Evolutionary conservation across 148 eudicot genomes (phyloP).

Genomic region (Spergularia marina): DNA sequence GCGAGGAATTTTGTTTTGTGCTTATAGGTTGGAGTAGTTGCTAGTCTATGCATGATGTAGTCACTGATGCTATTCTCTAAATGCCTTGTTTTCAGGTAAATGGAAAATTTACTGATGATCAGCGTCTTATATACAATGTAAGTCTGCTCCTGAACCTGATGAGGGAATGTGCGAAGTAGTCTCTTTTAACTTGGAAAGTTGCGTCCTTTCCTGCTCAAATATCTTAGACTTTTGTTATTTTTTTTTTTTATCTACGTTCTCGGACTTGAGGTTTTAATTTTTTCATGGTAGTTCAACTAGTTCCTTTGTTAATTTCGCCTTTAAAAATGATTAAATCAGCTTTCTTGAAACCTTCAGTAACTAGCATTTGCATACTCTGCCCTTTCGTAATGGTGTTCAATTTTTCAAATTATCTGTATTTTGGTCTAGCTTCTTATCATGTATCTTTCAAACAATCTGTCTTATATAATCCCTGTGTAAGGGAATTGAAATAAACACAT

Average conservation of each 20-base stretch:
- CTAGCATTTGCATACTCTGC: not conserved
- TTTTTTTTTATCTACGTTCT: not conserved
- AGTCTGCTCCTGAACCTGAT: slow-evolving; percentile 31
- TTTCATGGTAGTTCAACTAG: too few species aligned
- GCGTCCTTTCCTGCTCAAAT: not conserved
- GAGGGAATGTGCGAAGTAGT: slow-evolving; percentile 2
- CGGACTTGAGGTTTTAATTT: not conserved
- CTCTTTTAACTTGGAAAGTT: not conserved
- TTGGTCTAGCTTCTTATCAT: too few species aligned
- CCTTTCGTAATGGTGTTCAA: not conserved
- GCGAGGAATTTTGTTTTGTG: not conserved
- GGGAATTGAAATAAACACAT: too few species aligned
- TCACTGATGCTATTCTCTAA: slow-evolving; percentile 8
- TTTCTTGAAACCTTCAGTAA: too few species aligned
- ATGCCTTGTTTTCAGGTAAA: slow-evolving; percentile 62
- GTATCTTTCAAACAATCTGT: too few species aligned
- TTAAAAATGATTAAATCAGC: too few species aligned
- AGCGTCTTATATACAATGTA: slow-evolving; percentile 81
- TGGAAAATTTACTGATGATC: slow-evolving; percentile 81
- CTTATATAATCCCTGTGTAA: too few species aligned
- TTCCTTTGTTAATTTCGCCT: too few species aligned
- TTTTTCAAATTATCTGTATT: not conserved
- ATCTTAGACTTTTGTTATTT: not conserved
- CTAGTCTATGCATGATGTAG: not conserved
- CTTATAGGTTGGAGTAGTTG: too few species aligned